Conservation (phyloP, 441 rosid species). For the Erysimum cheiri region DNA sequence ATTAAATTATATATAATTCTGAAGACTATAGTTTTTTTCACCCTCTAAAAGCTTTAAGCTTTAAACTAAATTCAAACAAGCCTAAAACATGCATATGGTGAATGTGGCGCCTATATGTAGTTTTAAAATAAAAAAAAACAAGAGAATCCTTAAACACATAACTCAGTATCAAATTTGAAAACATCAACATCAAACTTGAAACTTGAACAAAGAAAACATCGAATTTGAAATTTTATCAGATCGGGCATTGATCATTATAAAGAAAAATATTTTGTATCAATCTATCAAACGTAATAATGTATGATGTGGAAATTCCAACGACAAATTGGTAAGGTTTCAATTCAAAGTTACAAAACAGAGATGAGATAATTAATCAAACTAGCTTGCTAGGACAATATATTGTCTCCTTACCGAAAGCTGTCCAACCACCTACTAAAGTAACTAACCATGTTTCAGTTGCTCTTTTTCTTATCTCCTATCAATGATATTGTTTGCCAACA, state of each 20-base stretch:
- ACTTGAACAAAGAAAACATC: no score
- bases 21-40: no score
- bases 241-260: slow-evolving; percentile 15
- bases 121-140: not conserved
- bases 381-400: slow-evolving; percentile 6
- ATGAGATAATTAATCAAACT: slow-evolving; percentile 20
- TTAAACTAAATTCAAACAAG: not conserved
- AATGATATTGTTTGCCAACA: slow-evolving; percentile 16
- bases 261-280: not conserved
- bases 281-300: not conserved
- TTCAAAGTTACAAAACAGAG: slow-evolving; percentile 24
- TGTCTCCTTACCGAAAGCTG: slow-evolving; percentile 24
- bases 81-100: no score
- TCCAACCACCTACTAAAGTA: slow-evolving; percentile 35
- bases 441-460: slow-evolving; percentile 25
- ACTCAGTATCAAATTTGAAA: not conserved
- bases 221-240: not conserved
- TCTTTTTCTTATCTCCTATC: slow-evolving; percentile 7
- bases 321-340: slow-evolving; percentile 30
- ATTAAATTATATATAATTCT: no score
- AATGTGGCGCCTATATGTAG: no score
- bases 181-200: not conserved
- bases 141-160: not conserved
- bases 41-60: no score
- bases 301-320: slow-evolving; percentile 27